Conservation (phyloP, 257 asterid species). For the Solanum phureja region DNA sequence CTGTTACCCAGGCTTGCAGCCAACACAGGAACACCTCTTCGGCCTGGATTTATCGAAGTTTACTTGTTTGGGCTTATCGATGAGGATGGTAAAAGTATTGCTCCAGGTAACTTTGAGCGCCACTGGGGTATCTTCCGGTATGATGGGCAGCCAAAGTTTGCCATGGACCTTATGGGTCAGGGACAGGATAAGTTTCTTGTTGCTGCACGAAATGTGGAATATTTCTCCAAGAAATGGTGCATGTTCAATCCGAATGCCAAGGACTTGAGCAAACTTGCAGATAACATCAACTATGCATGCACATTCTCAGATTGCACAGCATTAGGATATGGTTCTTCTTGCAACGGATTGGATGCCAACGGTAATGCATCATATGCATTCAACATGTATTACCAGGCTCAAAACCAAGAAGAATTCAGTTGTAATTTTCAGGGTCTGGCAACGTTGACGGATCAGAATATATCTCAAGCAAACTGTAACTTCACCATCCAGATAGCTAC, state of each 20-base stretch:
- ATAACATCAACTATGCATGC: constrained; percentile 53
- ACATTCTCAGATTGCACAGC: constrained; percentile 62
- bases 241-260: constrained; percentile 35
- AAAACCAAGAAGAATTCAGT: constrained; percentile 32
- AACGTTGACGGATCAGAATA: constrained; percentile 34
- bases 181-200: constrained; percentile 34
- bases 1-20: constrained; percentile 54
- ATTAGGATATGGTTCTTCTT: constrained; percentile 69
- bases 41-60: constrained; percentile 52
- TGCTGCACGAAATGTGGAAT: constrained; percentile 46
- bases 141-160: constrained; percentile 78
- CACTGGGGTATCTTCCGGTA: constrained; percentile 78
- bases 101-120: constrained; percentile 71
- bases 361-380: constrained; percentile 72
- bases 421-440: constrained; percentile 67
- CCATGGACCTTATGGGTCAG: constrained; percentile 58
- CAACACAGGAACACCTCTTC: constrained; percentile 68
- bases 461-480: constrained; percentile 63
- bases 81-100: constrained; percentile 63
- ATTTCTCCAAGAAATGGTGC: constrained; percentile 59
- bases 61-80: constrained; percentile 79
- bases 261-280: constrained; percentile 43
- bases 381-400: constrained; percentile 58
- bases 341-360: constrained; percentile 57
- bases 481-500: constrained; percentile 52